Evolutionary conservation across 495 filamentous ascomycete genomes (phyloP).

Genomic region (Penicillium verhagenii): DNA sequence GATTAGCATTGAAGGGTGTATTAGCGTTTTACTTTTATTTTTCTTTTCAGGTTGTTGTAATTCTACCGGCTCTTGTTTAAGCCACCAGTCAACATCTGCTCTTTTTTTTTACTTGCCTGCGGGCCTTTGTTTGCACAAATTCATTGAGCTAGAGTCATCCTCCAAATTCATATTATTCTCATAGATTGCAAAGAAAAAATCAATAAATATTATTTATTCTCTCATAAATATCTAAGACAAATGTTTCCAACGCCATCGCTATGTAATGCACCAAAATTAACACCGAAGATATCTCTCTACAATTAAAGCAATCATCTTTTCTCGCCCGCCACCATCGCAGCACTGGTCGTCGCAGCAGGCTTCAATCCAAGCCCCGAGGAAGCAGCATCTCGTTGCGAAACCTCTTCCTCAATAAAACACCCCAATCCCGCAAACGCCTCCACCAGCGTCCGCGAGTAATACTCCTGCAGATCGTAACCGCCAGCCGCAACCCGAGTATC

Average conservation of each 20-base stretch:
- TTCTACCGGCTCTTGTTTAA: not conserved
- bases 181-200: too few species aligned
- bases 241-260: conserved; percentile 49
- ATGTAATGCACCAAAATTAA: too few species aligned
- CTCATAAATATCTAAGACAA: too few species aligned
- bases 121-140: not conserved
- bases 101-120: not conserved
- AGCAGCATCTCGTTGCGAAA: conserved; percentile 43
- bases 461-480: conserved; percentile 79
- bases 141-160: not conserved
- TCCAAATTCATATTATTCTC: not conserved
- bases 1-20: conserved; percentile 3
- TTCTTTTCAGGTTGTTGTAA: not conserved
- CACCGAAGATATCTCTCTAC: too few species aligned
- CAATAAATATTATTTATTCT: too few species aligned
- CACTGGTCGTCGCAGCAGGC: conserved; percentile 31
- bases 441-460: conserved; percentile 72
- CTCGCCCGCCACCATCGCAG: conserved; percentile 29
- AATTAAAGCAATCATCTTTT: not conserved
- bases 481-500: conserved; percentile 66
- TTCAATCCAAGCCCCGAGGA: conserved; percentile 15
- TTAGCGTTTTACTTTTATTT: conserved; percentile 1
- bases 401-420: conserved; percentile 78
- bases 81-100: not conserved
- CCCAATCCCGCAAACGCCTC: conserved; percentile 90